phyloP scores from a whole-genome alignment of 208 protist genomes.

The Leishmania major region DNA sequence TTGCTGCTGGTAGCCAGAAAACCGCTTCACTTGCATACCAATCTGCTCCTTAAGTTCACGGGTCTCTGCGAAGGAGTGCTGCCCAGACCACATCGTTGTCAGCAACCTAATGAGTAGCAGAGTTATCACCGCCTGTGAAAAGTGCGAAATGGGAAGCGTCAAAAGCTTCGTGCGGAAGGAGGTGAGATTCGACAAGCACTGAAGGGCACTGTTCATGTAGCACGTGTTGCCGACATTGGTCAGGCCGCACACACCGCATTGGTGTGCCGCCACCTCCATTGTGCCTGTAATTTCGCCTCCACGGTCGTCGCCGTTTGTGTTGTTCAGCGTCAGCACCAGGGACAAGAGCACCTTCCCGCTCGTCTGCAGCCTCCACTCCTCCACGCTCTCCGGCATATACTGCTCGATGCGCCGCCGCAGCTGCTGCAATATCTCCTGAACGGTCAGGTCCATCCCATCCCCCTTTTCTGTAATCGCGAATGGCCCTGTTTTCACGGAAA shows the following conservation, averaged over 20 bases:
- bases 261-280: conserved; percentile 31
- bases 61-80: conserved; percentile 45
- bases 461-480: conserved; percentile 14
- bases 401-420: conserved; percentile 25
- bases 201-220: conserved; percentile 93
- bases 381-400: conserved; percentile 21
- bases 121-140: conserved; percentile 49
- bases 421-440: conserved; percentile 29
- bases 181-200: conserved; percentile 85
- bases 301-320: conserved; percentile 22
- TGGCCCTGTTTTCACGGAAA: conserved; percentile 12
- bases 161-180: conserved; percentile 78
- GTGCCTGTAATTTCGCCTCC: conserved; percentile 29
- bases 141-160: conserved; percentile 60
- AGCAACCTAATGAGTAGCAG: conserved; percentile 52
- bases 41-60: conserved; percentile 62
- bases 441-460: conserved; percentile 34
- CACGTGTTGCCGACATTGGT: conserved; percentile 93
- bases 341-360: conserved; percentile 24
- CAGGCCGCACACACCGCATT: conserved; percentile 74
- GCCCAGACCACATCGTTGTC: conserved; percentile 65
- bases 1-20: conserved; percentile 81
- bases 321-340: conserved; percentile 28
- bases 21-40: conserved; percentile 53
- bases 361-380: conserved; percentile 16